Conservation (phyloP, 768 basidiomycete genomes). For the Lactarius evosmus region DNA sequence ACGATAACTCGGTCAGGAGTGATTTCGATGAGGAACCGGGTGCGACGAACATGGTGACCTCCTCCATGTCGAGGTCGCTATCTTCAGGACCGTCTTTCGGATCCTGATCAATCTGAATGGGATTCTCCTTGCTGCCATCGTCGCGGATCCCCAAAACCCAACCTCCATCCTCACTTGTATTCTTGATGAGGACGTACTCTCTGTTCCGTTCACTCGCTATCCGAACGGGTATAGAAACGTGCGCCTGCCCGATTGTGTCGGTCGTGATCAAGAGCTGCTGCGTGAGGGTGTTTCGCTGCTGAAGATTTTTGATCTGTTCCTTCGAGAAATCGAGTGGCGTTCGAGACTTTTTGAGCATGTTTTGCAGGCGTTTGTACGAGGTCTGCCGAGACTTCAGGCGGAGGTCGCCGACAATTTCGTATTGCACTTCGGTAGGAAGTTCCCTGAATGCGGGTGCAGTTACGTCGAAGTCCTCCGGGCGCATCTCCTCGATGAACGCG, state of each 20-base stretch:
- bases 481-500: conserved; percentile 92
- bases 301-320: conserved; percentile 88
- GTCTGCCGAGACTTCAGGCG: conserved; percentile 93
- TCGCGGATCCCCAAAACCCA: conserved; percentile 94
- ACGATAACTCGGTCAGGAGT: conserved; percentile 22
- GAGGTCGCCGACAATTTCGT: conserved; percentile 96
- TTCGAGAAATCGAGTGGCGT: conserved; percentile 95
- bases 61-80: conserved; percentile 70
- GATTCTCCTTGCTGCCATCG: conserved; percentile 77
- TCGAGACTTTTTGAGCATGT: conserved; percentile 74
- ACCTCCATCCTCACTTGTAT: conserved; percentile 80
- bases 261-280: conserved; percentile 92
- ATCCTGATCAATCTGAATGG: conserved; percentile 82
- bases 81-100: conserved; percentile 33
- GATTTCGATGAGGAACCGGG: neutral
- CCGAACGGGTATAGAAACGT: conserved; percentile 86
- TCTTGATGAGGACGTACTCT: conserved; percentile 94
- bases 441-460: conserved; percentile 85
- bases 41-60: conserved; percentile 60
- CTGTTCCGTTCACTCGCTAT: conserved; percentile 94
- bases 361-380: conserved; percentile 85
- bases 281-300: conserved; percentile 85
- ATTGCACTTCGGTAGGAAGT: conserved; percentile 93
- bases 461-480: conserved; percentile 92
- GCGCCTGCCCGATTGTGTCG: conserved; percentile 86